Conservation (phyloP, 768 basidiomycete species). For the Macrolepiota dolichaula region DNA sequence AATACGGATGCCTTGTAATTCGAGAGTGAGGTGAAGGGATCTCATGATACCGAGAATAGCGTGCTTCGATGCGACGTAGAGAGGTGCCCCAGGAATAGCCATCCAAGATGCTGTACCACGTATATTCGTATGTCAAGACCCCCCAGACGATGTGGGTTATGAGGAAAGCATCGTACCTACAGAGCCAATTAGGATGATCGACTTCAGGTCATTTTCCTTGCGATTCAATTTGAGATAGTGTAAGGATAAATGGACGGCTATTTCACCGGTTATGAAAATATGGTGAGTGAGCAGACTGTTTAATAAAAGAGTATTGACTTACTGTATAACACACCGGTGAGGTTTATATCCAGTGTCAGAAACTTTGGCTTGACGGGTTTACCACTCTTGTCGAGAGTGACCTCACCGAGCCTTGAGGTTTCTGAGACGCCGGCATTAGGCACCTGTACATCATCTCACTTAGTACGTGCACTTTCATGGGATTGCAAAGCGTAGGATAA, state of each 20-base stretch:
- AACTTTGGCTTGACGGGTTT: constrained; percentile 41
- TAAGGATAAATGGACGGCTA: constrained; percentile 47
- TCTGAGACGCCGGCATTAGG: constrained; percentile 51
- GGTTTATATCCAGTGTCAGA: constrained; percentile 47
- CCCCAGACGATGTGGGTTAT: background rate
- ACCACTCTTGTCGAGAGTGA: constrained; percentile 30
- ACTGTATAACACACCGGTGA: constrained; percentile 48
- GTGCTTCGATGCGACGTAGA: constrained; percentile 54
- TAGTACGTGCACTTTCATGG: background rate
- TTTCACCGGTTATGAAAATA: background rate
- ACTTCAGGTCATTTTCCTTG: constrained; percentile 38
- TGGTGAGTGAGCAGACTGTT: background rate
- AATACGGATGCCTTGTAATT: constrained; percentile 36
- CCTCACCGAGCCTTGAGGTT: constrained; percentile 24
- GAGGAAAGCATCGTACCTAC: constrained; percentile 33
- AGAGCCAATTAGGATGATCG: constrained; percentile 51
- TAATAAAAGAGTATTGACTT: constrained; percentile 15
- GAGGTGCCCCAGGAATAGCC: constrained; percentile 36
- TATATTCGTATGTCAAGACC: background rate
- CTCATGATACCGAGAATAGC: constrained; percentile 52
- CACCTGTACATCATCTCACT: constrained; percentile 22
- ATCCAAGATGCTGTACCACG: constrained; percentile 43
- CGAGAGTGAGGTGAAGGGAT: constrained; percentile 35
- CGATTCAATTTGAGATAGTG: constrained; percentile 44
- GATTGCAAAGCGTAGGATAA: background rate